Evolutionary conservation across 768 basidiomycete genomes (phyloP).

Genomic region (Fomitopsis serialis): DNA sequence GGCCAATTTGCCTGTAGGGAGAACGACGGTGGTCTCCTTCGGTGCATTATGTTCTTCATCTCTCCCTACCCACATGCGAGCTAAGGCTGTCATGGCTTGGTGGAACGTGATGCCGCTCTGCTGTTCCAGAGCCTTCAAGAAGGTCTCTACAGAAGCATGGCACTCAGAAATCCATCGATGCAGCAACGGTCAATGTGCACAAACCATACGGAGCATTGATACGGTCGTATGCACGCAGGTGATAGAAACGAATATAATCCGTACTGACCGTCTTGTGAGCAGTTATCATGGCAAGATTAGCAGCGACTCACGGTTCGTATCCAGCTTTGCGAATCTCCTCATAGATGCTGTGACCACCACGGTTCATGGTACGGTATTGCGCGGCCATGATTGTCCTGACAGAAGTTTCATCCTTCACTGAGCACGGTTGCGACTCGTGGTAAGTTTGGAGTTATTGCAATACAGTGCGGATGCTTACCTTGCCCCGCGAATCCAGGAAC

Average conservation of each 20-base stretch:
- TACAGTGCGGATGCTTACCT: not conserved
- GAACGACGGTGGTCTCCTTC: slow-evolving; percentile 45
- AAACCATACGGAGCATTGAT: slow-evolving; percentile 72
- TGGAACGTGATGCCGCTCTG: slow-evolving; percentile 75
- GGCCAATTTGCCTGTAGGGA: slow-evolving; percentile 45
- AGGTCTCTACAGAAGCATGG: slow-evolving; percentile 7
- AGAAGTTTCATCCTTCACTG: slow-evolving; percentile 60
- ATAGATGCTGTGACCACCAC: slow-evolving; percentile 83
- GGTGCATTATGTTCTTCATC: slow-evolving; percentile 17
- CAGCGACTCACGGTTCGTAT: slow-evolving; percentile 61
- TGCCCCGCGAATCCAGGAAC: slow-evolving; percentile 82
- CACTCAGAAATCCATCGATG: slow-evolving; percentile 4
- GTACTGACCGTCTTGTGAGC: too few species aligned
- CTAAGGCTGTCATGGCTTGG: slow-evolving; percentile 82
- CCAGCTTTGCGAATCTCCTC: slow-evolving; percentile 75
- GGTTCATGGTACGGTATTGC: slow-evolving; percentile 84
- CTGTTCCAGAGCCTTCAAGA: slow-evolving; percentile 68
- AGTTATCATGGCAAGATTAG: too few species aligned
- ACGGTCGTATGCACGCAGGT: slow-evolving; percentile 86
- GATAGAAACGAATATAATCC: slow-evolving; percentile 89
- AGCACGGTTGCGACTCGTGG: slow-evolving; percentile 10
- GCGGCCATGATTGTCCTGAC: slow-evolving; percentile 85
- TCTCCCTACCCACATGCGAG: slow-evolving; percentile 65
- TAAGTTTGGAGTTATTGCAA: not conserved
- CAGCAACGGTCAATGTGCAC: slow-evolving; percentile 22